Evolutionary conservation across 345 rosid species (phyloP), one percentile per base, ranked within the genome.

Genomic region (Salix viminalis): DNA sequence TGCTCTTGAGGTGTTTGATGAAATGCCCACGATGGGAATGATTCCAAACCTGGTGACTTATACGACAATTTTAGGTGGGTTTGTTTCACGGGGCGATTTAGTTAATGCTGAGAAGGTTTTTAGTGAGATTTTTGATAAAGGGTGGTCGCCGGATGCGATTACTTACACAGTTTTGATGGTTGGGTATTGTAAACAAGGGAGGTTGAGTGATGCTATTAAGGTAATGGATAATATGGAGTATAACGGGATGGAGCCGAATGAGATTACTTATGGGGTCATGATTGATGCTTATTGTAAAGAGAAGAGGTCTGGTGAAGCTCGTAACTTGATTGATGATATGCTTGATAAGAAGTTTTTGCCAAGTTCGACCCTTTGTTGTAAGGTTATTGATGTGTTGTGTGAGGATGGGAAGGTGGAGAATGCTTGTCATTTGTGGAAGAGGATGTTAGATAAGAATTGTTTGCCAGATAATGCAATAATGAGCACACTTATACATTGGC

Each of bases 191-290:
- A 83, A 75, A 82, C 77, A 83, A 75, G 97, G 90, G 76, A 89
- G 89, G 77, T 88, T 94, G 56, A 79, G 37, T 71, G 95, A 94
- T 74, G 98, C 97, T 5, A 84, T 90, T 71, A 86, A 78, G 85
- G 88, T 89, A 14, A 94, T 94, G 95, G 97, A 94, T 86, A 92
- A 90, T 6, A 94, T 92, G 98, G 97, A 90, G 73, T 86, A 86
- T 66, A 88, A 90, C 39, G 90, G 85, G 30, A 86, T 94, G 41
- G 87, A 83, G 64, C 89, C 97, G 2, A 94, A 91, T 86, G 98
- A 94, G 19, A 90, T 92, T 76, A 92, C 93, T 21, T 92, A 91
- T 42, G 95, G 95, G n/a, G 94, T 91, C 64, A 90, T 92, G 95
- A 87, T 94, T 7, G 84, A 89, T 67, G 97, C 91, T 5, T 80